Base-by-base conservation (phyloP, 2,329 filamentous ascomycete genomes). In the Penicillium occitanis region DNA sequence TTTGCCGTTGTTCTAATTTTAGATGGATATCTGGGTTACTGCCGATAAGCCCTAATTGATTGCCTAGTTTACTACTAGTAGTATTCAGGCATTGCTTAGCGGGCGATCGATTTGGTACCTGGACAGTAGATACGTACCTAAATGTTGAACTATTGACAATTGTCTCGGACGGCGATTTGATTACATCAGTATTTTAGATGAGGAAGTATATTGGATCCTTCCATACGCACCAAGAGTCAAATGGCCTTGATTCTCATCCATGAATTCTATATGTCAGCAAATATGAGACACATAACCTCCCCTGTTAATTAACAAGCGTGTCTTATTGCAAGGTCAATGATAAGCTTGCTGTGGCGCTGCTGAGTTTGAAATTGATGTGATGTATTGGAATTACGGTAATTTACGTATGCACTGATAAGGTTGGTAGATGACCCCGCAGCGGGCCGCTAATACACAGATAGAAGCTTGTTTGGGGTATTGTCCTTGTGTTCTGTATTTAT, bases 401-500 rank as follows among this genome's bases (percentile, higher is more conserved):
- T 37, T 57, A 57, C 19, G 3, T 11, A 57, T 37, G 33, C 33
- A 57, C 25, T 60, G 40, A 60, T 44, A 46, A 60, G 22, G 57
- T 46, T 33, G 57, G 57, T 60, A 60, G 25, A n/a, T 10, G 44
- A 59, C 57, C 57, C 57, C 57, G 37, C 57, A 60, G 57, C 57
- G 57, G 37, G 35, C 57, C 57, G 57, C 37, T 46, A 44, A 44
- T 60, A 37, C 57, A 44, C 37, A 44, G 11, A 25, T n/a, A 33
- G 57, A 44, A 60, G 57, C 37, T 30, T 60, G 35, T 44, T 44
- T 46, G 17, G 37, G n/a, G 37, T 44, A 60, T 44, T 60, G 33
- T 37, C 11, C 33, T 10, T 22, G 53, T 57, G 37, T 14, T 35
- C n/a, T 14, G 53, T 57, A 57, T 37, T 35, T 11, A 11, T 2